Evolutionary conservation across 2,329 filamentous ascomycete genomes (phyloP), one percentile per base, ranked within the genome.

Genomic region (Huntiella moniliformis): DNA sequence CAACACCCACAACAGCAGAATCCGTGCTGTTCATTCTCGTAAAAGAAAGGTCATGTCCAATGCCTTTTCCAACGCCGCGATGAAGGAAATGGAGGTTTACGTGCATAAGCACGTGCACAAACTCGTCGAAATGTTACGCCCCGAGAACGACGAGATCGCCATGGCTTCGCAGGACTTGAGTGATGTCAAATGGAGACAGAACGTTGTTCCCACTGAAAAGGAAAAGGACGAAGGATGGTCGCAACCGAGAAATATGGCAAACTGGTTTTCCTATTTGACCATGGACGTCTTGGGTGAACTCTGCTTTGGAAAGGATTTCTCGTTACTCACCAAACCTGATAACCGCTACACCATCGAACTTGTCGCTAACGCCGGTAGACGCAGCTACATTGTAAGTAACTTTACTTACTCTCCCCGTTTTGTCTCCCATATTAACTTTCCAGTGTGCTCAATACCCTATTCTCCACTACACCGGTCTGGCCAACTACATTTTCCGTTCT

Each of bases 401-500:
- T 18, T 31, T 36, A 16, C 31, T 36, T 45, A 22, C 35, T 41
- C 5, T 5, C n/a, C n/a, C n/a, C n/a, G 5, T 22, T 37, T 6
- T 8, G 4, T 13, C 18, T 48, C 37, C 50, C 44, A 15, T 22
- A 10, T 6, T 49, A 32, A 13, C 22, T 28, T 8, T 43, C 11
- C 15, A 80, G 74, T 82, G 77, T 57, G 79, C 79, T 37, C 77
- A 79, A 6, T 81, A 82, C 71, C 78, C 79, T 51, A 66, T 79
- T 10, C 65, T 83, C 42, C 70, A 79, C 57, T 72, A 68, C 51
- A 71, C 80, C 54, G 70, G 72, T 50, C 64, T 84, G 31, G 79
- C 82, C 58, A 75, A 74, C 56, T 57, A 81, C 49, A 65, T 84
- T 44, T 82, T 84, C 60, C 74, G 67, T 48, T 71, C 69, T 47